These are phyloP conservation scores for Sugiyamaella boreocaroliniensis DNA, from an alignment of 805 yeast genomes.

Conservation along the genomic window DNA sequence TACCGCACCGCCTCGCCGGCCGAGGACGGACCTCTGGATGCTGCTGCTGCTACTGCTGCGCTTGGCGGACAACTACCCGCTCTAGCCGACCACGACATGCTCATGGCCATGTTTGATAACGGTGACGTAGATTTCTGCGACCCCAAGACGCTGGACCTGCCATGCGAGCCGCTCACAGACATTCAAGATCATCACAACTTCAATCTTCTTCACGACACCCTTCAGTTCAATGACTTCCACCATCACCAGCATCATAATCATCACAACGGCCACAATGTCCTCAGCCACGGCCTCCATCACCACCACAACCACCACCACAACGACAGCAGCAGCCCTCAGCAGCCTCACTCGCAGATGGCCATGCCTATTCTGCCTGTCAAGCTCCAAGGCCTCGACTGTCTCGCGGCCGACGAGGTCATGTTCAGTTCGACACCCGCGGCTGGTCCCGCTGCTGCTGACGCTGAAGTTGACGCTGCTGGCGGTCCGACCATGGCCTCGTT, in stretches of 20 bases:
- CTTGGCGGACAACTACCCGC: neutral
- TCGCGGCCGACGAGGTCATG: too few relatives aligned
- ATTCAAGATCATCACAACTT: too few relatives aligned
- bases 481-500: neutral
- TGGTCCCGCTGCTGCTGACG: too few relatives aligned
- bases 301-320: neutral
- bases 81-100: neutral
- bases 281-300: neutral
- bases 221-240: too few relatives aligned
- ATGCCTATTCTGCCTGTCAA: too few relatives aligned
- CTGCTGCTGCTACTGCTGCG: neutral
- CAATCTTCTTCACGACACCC: too few relatives aligned
- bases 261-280: neutral
- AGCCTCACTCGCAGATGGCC: too few relatives aligned
- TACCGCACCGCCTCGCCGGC: conserved; percentile 5
- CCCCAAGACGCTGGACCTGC: conserved; percentile 17
- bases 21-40: neutral
- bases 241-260: too few relatives aligned
- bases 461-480: neutral
- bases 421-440: too few relatives aligned
- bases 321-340: too few relatives aligned
- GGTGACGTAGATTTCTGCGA: conserved; percentile 16
- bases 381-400: too few relatives aligned
- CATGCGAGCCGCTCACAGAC: neutral
- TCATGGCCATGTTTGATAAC: neutral